Evolutionary conservation across 2,329 filamentous ascomycete genomes (phyloP), one percentile per base, ranked within the genome.

Genomic region (Aureobasidium sp.): DNA sequence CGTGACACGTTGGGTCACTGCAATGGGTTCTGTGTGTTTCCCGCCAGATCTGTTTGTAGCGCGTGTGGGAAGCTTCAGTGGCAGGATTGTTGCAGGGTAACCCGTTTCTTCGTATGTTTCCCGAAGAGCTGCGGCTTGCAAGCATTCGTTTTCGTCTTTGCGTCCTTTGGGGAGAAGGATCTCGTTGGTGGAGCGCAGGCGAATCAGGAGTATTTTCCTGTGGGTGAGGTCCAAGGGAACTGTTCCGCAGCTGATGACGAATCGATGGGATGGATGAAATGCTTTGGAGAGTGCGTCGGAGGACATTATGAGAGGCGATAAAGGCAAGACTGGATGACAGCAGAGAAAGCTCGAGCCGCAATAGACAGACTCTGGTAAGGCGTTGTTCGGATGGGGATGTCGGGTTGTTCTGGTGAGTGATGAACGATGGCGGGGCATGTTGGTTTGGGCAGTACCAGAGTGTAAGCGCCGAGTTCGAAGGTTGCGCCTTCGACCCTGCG

Each of bases 31-130:
- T n/a, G 42, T 25, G 15, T 42, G 35, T 31, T 21, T 6, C 10
- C 8, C 23, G 29, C 17, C 43, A 19, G 27, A 11, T 9, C 40
- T 45, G 5, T 43, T 35, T 19, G 53, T 57, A 17, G 40, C 40
- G 17, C 11, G 38, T 29, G 40, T 57, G 11, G 29, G 25, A 35
- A 35, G 3, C 2, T 33, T 43, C 5, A 57, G 21, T 35, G 53
- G 53, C 9, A 57, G 27, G 27, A 47, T 46, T 15, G 35, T 46
- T 25, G 40, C 54, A 21, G 13, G 15, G 37, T 55, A 62, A 25
- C 62, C 64, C 6, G 62, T 64, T 40, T 65, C 62, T 45, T 65
- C 64, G 11, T n/a, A 55, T 19, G 55, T 64, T 35, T 65, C 64
- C 7, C 61, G 54, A 2, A 63, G 17, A 35, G 64, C 64, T 29